Base-by-base conservation (phyloP, 768 basidiomycete genomes). In the Termitomyces sp. region DNA sequence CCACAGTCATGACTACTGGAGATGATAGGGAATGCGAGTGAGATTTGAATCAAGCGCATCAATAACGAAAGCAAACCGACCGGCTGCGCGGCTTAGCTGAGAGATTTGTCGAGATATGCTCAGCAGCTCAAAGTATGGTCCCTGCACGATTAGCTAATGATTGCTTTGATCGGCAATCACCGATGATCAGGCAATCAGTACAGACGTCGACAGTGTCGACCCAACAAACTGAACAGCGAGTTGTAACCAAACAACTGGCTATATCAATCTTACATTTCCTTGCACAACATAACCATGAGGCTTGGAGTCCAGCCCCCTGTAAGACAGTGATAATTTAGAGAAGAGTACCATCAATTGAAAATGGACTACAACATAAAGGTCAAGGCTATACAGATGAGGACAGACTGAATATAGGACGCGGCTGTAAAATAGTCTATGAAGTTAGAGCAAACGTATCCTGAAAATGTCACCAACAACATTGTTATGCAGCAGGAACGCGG, bases 1-100 rank as follows among this genome's bases (percentile, higher is more conserved):
- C 61, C 61, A n/a, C n/a, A n/a, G n/a, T n/a, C n/a, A 60, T 66
- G 54, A 54, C 55, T 50, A 53, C 34, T 36, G 28, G 26, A 16
- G 22, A 37, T 26, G 54, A 33, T 16, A n/a, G 45, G 24, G 31
- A 34, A 51, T 60, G 47, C 60, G 52, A 60, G 59, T 22, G 2
- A 36, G 34, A 36, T 20, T 13, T 45, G 48, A 51, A 39, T 29
- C 31, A 51, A 50, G 44, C 7, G 16, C 48, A 63, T 61, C 54
- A 51, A 56, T 50, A 45, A 39, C 29, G 45, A 55, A 56, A 56
- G 47, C 51, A 47, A 44, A 55, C 53, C 34, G 28, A 56, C 59
- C 44, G 10, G 33, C 50, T 44, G 28, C 54, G 56, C 44, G 10
- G 33, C 50, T 44, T 52, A 31, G 26, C 57, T 58, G 54, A 20